Evolutionary conservation across 2,329 filamentous ascomycete genomes (phyloP), one percentile per base, ranked within the genome.

Genomic region (Seiridium unicorne): DNA sequence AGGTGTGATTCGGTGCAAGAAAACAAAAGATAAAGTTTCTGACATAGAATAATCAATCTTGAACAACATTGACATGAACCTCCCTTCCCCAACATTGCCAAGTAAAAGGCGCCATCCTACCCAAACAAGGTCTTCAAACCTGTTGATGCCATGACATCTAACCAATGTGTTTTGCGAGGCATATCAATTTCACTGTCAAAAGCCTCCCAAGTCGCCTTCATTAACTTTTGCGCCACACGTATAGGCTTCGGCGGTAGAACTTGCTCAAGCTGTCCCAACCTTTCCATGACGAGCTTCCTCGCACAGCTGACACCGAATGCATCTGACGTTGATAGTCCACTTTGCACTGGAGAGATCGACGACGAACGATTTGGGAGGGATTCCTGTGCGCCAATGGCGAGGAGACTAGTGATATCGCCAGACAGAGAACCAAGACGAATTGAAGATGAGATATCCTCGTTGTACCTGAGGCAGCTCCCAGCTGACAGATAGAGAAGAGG

Each of bases 101-200:
- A 3, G 35, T 26, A 36, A 18, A 53, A 36, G 7, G 6, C 35
- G n/a, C 11, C 18, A 36, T 3, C 31, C n/a, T 8, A 57, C 8
- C 55, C 55, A 38, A 57, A 57, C 10, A 57, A 32, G 13, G 55
- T 57, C 42, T 31, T 57, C 10, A 57, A 9, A 18, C 55, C 42
- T 11, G 55, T 57, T 5, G 42, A 42, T 10, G 55, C 42, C 55
- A 57, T 57, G 42, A 57, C 44, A 47, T 57, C 55, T 2, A 57
- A 32, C 55, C 55, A 57, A 31, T 57, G 55, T n/a, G 55, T 57
- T 36, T 38, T 57, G 7, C 44, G 40, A n/a, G 13, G 32, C 4
- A 18, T n/a, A 31, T 13, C n/a, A 7, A 46, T 57, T 10, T 57
- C 55, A 10, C 13, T 32, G 32, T 57, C 55, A 35, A 48, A 57